Evolutionary conservation across 768 basidiomycete species (phyloP).

Genomic region (Hydnomerulius pinastri): DNA sequence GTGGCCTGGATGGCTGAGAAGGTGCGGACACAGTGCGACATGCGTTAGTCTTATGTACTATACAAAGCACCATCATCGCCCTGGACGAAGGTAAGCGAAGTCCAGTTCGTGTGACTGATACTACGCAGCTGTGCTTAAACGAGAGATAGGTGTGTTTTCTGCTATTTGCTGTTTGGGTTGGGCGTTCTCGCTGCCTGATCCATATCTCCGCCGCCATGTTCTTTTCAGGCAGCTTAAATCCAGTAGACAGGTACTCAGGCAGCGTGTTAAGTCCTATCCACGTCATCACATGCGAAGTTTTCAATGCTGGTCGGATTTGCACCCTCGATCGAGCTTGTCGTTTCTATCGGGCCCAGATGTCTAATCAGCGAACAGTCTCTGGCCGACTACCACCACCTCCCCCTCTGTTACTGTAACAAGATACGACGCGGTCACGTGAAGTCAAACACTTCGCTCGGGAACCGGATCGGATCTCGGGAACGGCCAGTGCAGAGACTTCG

Average conservation of each 20-base stretch:
- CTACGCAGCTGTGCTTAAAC: not conserved
- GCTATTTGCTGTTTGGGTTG: not conserved
- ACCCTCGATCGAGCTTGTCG: no score
- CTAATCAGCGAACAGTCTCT: no score
- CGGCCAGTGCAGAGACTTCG: no score
- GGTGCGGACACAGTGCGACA: not conserved
- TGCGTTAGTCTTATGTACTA: not conserved
- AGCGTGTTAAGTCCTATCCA: not conserved
- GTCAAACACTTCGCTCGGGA: not conserved
- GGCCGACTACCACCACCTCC: no score
- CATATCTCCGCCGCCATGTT: not conserved
- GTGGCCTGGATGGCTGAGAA: no score
- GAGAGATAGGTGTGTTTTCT: not conserved
- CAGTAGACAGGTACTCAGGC: not conserved
- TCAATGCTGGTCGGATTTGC: no score
- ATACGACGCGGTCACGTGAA: no score
- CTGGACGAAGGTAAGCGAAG: not conserved
- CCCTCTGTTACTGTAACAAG: no score
- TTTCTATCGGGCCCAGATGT: no score
- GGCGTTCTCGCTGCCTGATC: not conserved
- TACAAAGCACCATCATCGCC: not conserved
- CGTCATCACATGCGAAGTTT: not conserved
- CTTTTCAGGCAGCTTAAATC: not conserved
- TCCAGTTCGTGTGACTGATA: not conserved
- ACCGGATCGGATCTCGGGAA: constrained; percentile 1